Evolutionary conservation across 352 stramenopile species (phyloP), one percentile per base, ranked within the genome.

Genomic region (Globisporangium solare): DNA sequence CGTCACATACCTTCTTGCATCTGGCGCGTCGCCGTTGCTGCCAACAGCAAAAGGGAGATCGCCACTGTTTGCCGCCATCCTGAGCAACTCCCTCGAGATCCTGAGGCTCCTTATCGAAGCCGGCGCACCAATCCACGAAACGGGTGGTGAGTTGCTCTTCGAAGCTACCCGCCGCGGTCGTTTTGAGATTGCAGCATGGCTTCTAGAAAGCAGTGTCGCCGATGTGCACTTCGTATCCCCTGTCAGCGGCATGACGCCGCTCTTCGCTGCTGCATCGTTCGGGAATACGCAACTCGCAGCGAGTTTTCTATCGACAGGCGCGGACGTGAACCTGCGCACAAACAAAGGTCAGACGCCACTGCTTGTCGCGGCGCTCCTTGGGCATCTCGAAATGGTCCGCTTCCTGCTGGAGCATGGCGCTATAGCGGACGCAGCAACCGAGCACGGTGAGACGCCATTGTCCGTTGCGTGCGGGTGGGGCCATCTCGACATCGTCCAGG

Each of bases 241-340:
- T 1, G 11, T 31, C 21, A 57, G 20, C 40, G 51, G 51, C 11
- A 57, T 57, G 51, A 57, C 51, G 17, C 51, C 51, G 21, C 51
- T 57, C 40, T 57, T 57, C 11, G 51, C 51, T 31, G 51, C 51
- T 8, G 51, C 51, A 18, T 57, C 51, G 12, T 57, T 57, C 24
- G 51, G 51, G 12, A 57, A 45, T 22, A 39, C 47, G 37, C 37
- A 57, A 21, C 51, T 57, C 39, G 51, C 51, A 12, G 22, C 51
- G 21, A 57, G 17, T 39, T 57, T 57, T 42, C 24, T 57, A n/a
- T 14, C 15, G 11, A 47, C 18, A 27, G 51, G 51, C 15, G 51
- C 51, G 1, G 20, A 17, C 2, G 27, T 57, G 13, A 47, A 57
- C 24, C 2, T 39, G 17, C 51, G 51, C 22, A 57, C 51, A 2